Conservation (phyloP, 1,284 basidiomycete genomes). For the Sporisorium graminicola region DNA sequence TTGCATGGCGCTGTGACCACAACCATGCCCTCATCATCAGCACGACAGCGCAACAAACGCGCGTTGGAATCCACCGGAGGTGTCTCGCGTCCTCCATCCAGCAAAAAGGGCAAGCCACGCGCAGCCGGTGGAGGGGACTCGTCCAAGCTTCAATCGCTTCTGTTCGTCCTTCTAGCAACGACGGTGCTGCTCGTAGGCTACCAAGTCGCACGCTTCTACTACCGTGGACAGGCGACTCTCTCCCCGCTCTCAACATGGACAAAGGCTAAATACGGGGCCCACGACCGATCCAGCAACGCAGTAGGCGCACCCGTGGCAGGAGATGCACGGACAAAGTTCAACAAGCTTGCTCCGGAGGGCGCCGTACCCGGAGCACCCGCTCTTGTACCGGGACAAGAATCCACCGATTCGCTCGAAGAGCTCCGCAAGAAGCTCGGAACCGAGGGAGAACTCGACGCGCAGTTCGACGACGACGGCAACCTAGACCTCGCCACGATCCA, state of each 20-base stretch:
- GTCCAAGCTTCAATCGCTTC: conserved; percentile 32
- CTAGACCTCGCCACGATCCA: conserved; percentile 61
- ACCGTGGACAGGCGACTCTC: conserved; percentile 27
- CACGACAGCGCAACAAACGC: conserved; percentile 51
- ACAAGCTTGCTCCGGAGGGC: conserved; percentile 44
- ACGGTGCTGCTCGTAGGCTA: conserved; percentile 37
- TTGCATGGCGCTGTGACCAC: too few relatives aligned
- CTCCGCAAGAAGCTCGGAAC: conserved; percentile 27
- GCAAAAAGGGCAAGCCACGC: conserved; percentile 19
- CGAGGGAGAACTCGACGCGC: conserved; percentile 51
- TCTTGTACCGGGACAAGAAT: conserved; percentile 43
- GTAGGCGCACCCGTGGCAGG: conserved; percentile 5
- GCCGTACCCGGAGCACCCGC: conserved; percentile 31
- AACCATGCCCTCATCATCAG: conserved; percentile 39
- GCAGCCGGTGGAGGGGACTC: conserved; percentile 9
- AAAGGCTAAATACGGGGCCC: conserved; percentile 36
- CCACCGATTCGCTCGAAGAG: conserved; percentile 29
- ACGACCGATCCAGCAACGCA: conserved; percentile 11
- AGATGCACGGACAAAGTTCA: conserved; percentile 30
- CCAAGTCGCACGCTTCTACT: conserved; percentile 43
- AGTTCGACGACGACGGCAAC: conserved; percentile 61
- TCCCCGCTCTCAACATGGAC: conserved; percentile 41
- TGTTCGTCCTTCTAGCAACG: conserved; percentile 38
- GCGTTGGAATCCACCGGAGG: conserved; percentile 38
- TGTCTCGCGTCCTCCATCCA: conserved; percentile 17